A percentile compares a stretch with the other conserved stretches of the same genome.
These are phyloP conservation scores for Tremella fuciformis DNA, from an alignment of 768 basidiomycete genomes.

Conservation along the genomic window DNA sequence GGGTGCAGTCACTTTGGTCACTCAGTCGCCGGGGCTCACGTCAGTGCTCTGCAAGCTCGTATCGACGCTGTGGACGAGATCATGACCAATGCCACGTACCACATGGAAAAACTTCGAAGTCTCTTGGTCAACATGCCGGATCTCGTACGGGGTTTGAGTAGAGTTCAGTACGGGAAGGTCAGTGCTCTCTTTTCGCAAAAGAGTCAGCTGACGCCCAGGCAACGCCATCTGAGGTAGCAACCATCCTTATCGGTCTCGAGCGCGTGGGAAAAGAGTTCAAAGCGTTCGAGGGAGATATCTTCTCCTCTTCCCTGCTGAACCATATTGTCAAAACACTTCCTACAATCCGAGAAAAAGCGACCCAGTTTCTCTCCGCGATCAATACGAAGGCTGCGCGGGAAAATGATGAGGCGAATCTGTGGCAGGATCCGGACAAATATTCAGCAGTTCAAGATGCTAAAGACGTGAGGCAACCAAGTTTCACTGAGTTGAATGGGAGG, in stretches of 20 bases:
- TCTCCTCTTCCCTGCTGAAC: conserved; percentile 67
- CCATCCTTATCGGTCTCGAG: conserved; percentile 71
- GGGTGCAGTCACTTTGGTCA: conserved; percentile 54
- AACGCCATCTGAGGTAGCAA: conserved; percentile 74
- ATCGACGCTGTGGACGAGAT: conserved; percentile 85
- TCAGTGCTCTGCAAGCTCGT: conserved; percentile 69
- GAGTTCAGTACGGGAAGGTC: conserved; percentile 89
- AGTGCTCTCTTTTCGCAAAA: conserved; percentile 15
- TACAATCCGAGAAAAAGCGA: conserved; percentile 60
- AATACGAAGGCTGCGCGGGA: conserved; percentile 63
- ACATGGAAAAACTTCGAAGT: conserved; percentile 65
- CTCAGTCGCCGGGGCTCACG: conserved; percentile 9
- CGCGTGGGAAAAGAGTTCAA: conserved; percentile 66
- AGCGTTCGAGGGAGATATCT: conserved; percentile 56
- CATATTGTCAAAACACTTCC: conserved; percentile 69
- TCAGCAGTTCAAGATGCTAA: conserved; percentile 61
- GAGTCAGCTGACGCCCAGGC: conserved; percentile 53
- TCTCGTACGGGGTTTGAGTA: conserved; percentile 75
- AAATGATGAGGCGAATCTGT: conserved; percentile 68
- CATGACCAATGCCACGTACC: conserved; percentile 59
- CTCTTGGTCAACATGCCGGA: conserved; percentile 74
- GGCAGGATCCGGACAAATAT: conserved; percentile 61
- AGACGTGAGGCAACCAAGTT: conserved; percentile 56
- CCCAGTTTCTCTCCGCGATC: conserved; percentile 60
- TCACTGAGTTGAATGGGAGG: background rate